These are phyloP conservation scores for Hypocrella siamensis DNA, from an alignment of 2,329 filamentous ascomycete species.

Conservation along the genomic window DNA sequence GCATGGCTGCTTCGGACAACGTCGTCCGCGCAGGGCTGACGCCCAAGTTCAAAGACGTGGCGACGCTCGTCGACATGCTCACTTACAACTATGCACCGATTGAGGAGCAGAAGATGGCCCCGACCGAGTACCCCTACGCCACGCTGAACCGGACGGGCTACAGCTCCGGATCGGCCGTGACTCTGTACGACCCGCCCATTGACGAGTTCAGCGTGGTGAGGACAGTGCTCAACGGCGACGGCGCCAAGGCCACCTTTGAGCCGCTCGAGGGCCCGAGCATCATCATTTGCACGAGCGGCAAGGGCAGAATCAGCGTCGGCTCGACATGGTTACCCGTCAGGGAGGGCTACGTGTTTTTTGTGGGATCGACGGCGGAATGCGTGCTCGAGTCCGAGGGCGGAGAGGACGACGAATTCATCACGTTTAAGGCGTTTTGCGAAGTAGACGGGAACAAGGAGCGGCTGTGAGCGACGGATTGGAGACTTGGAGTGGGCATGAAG, in stretches of 20 bases:
- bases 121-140: constrained; percentile 71
- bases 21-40: constrained; percentile 95
- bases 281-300: constrained; percentile 74
- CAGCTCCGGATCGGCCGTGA: constrained; percentile 53
- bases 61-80: constrained; percentile 75
- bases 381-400: constrained; percentile 53
- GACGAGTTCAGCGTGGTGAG: constrained; percentile 89
- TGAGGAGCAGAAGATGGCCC: constrained; percentile 82
- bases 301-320: constrained; percentile 73
- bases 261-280: constrained; percentile 79
- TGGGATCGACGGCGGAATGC: constrained; percentile 75
- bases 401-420: constrained; percentile 57
- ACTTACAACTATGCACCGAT: constrained; percentile 95
- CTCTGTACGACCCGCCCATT: constrained; percentile 88
- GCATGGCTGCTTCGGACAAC: constrained; percentile 98
- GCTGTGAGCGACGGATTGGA: constrained; percentile 7
- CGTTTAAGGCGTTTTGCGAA: constrained; percentile 91
- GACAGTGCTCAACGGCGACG: constrained; percentile 53
- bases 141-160: constrained; percentile 73
- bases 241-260: constrained; percentile 78
- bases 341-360: constrained; percentile 64
- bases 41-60: constrained; percentile 94
- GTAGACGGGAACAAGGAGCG: constrained; percentile 33
- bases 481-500: background rate
- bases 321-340: constrained; percentile 61